Conservation (phyloP, 768 basidiomycete species). For the Tricholoma sp. region DNA sequence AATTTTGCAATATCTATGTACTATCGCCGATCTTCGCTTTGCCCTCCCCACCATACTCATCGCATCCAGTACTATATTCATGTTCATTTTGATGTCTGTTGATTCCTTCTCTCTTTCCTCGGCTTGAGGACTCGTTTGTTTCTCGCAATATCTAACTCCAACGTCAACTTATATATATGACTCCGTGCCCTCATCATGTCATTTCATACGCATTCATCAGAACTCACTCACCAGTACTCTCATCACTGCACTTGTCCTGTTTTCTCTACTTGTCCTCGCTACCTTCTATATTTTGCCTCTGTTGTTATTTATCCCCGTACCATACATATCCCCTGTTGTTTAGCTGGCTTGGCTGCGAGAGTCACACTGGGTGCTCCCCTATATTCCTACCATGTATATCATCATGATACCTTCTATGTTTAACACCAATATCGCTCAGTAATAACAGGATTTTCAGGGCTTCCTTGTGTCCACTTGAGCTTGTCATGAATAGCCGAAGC, state of each 20-base stretch:
- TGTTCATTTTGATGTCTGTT: conserved; percentile 15
- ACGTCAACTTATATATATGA: conserved; percentile 11
- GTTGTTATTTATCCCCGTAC: conserved; percentile 12
- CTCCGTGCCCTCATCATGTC: conserved; percentile 10
- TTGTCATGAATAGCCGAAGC: too few species aligned
- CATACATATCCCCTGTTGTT: conserved; percentile 15
- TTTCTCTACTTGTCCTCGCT: conserved; percentile 12
- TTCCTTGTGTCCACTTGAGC: not conserved
- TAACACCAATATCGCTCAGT: conserved; percentile 7
- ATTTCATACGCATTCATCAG: conserved; percentile 7
- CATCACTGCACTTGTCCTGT: conserved; percentile 10
- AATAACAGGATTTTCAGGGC: conserved; percentile 2
- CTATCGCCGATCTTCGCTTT: conserved; percentile 20
- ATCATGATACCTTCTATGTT: conserved; percentile 1
- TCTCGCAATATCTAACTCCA: conserved; percentile 17
- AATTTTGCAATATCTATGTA: conserved; percentile 26
- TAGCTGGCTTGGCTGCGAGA: conserved; percentile 14
- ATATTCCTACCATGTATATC: conserved; percentile 24
- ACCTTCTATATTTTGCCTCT: conserved; percentile 12
- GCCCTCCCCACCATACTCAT: conserved; percentile 13
- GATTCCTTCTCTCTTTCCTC: conserved; percentile 13
- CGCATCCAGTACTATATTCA: conserved; percentile 21
- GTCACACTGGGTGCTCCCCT: conserved; percentile 4
- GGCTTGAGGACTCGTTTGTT: conserved; percentile 13
- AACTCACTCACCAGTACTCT: conserved; percentile 12